Conservation (phyloP, 345 rosid species). For the Moricandia arvensis region DNA sequence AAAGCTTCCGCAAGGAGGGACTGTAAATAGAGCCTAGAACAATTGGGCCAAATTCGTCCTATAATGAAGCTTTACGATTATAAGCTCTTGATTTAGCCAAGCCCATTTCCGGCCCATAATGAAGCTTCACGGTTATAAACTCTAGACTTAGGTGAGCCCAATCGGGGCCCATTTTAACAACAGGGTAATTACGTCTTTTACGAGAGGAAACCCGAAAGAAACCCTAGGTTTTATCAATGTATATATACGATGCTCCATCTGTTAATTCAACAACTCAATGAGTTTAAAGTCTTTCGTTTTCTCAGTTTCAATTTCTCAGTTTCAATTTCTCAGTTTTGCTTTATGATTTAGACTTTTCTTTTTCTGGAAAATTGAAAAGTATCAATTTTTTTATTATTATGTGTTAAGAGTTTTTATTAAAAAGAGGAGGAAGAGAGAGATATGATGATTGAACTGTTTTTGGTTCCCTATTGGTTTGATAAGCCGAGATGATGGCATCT, state of each 20-base stretch:
- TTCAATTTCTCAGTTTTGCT: not conserved
- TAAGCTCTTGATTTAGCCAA: not conserved
- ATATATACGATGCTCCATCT: constrained; percentile 4
- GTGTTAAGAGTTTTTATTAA: not conserved
- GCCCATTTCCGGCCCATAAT: not conserved
- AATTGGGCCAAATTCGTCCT: not conserved
- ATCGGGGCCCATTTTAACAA: not conserved
- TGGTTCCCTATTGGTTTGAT: not conserved
- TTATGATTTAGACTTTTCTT: not conserved
- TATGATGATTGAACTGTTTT: not conserved
- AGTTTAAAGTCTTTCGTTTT: too few species aligned
- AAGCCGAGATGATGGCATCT: not conserved
- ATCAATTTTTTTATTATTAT: not conserved
- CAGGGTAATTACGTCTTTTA: not conserved
- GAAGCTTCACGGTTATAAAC: not conserved
- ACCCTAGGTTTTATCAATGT: constrained; percentile 8
- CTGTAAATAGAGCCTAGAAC: too few species aligned
- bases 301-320: not conserved
- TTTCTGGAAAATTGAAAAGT: not conserved
- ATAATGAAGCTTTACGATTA: not conserved
- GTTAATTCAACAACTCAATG: not conserved
- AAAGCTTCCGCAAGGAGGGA: too few species aligned
- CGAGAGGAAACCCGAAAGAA: too few species aligned
- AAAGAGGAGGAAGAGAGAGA: not conserved
- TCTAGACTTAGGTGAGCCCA: not conserved